Evolutionary conservation across 371 early-diverging fungal species (phyloP).

Genomic region (Circinella minor): DNA sequence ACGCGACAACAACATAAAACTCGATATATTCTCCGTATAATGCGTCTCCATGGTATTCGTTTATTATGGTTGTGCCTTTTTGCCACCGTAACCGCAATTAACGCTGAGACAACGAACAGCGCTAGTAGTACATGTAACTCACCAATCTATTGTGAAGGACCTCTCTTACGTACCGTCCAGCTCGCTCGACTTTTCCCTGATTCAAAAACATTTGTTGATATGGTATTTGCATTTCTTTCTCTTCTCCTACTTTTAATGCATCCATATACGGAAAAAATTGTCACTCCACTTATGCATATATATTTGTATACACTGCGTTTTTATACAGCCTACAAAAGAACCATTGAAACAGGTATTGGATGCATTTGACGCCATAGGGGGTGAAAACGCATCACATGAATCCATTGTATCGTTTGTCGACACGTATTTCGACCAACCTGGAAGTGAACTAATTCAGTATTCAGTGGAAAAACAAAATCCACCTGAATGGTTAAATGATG

Average conservation of each 20-base stretch:
- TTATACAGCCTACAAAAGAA: constrained; percentile 58
- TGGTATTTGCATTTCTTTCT: constrained; percentile 27
- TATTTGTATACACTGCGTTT: background rate
- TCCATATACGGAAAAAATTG: too few species aligned
- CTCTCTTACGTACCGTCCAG: constrained; percentile 65
- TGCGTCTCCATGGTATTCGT: background rate
- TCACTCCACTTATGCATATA: background rate
- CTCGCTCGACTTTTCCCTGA: constrained; percentile 63
- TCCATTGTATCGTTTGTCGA: constrained; percentile 58
- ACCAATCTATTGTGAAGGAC: constrained; percentile 75
- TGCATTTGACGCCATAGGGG: constrained; percentile 59
- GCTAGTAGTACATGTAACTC: constrained; percentile 53
- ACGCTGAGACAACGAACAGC: background rate
- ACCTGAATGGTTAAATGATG: constrained; percentile 32
- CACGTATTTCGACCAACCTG: constrained; percentile 56
- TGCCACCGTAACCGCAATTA: background rate
- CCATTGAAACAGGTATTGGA: constrained; percentile 57
- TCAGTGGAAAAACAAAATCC: background rate
- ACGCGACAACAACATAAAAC: too few species aligned
- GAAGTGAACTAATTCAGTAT: constrained; percentile 14
- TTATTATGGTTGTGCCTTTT: constrained; percentile 4
- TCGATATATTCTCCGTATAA: background rate
- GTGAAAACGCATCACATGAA: constrained; percentile 42
- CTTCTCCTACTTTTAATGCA: too few species aligned
- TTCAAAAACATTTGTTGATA: constrained; percentile 77